A percentile compares a stretch with the other conserved stretches of the same genome.
Conservation (phyloP, 352 stramenopile species). For the Globisporangium takayamanum region DNA sequence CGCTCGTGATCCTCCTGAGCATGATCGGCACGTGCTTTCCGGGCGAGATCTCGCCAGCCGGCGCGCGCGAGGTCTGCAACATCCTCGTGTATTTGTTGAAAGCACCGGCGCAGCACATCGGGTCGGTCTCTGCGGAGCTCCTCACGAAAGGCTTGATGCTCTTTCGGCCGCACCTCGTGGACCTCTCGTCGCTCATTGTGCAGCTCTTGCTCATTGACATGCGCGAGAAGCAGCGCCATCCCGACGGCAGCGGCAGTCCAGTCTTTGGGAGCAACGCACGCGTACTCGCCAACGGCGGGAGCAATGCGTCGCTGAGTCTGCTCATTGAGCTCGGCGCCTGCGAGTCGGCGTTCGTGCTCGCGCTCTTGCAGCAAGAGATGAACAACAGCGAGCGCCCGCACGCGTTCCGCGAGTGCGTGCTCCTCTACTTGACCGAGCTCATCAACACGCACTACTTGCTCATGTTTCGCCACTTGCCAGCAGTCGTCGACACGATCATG, state of each 20-base stretch:
- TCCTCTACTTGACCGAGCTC: conserved; percentile 75
- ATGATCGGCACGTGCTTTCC: conserved; percentile 86
- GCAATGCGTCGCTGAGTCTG: conserved; percentile 65
- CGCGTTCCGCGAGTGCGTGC: conserved; percentile 65
- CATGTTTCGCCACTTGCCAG: conserved; percentile 77
- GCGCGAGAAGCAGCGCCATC: conserved; percentile 57
- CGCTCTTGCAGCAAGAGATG: conserved; percentile 78
- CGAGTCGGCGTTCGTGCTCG: conserved; percentile 72
- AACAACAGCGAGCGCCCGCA: conserved; percentile 61
- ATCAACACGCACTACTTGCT: conserved; percentile 80
- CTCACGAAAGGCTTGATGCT: conserved; percentile 81
- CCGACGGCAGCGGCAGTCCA: conserved; percentile 22
- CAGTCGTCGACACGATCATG: conserved; percentile 84
- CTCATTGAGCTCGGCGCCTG: conserved; percentile 74
- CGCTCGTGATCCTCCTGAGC: conserved; percentile 72
- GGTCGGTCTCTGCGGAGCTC: conserved; percentile 65
- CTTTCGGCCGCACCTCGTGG: conserved; percentile 74
- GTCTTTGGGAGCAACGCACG: conserved; percentile 37
- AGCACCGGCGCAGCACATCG: conserved; percentile 44
- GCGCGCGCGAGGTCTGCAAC: conserved; percentile 75
- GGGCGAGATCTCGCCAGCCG: conserved; percentile 67
- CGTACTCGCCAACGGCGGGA: conserved; percentile 45
- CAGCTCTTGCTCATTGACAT: conserved; percentile 72
- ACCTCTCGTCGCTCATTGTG: conserved; percentile 68
- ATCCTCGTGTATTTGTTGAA: conserved; percentile 63